Percentiles rank a stretch among this genome's conserved stretches.
phyloP scores from a whole-genome alignment of 2,329 filamentous ascomycete species.

The Penicillium paneum region DNA sequence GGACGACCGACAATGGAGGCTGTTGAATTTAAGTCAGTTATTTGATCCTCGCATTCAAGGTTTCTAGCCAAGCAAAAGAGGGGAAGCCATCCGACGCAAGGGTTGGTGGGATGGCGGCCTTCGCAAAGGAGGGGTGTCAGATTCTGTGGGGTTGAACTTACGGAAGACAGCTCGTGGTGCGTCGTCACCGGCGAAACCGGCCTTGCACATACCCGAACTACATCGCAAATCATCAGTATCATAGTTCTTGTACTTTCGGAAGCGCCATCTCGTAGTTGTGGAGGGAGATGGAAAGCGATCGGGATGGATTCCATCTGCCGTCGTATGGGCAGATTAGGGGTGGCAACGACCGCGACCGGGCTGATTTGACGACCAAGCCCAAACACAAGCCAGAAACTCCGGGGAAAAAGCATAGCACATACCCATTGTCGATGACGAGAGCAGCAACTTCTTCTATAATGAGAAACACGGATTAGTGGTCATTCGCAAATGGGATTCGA shows the following conservation, averaged over 20 bases:
- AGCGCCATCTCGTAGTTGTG: not conserved
- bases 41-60: not conserved
- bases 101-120: constrained; percentile 19
- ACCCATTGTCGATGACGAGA: constrained; percentile 99
- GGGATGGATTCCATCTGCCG: constrained; percentile 13
- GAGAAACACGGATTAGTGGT: constrained; percentile 40
- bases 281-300: constrained; percentile 12
- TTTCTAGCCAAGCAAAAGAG: constrained; percentile 4
- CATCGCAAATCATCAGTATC: constrained; percentile 31
- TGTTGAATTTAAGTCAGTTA: constrained; percentile 40
- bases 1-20: constrained; percentile 99
- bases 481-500: constrained; percentile 13
- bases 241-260: not conserved
- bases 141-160: constrained; percentile 61
- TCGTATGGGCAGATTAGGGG: constrained; percentile 19
- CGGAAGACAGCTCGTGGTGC: constrained; percentile 99
- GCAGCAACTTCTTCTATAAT: constrained; percentile 97
- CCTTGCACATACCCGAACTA: constrained; percentile 99
- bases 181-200: constrained; percentile 99
- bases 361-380: constrained; percentile 10
- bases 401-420: constrained; percentile 54
- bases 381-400: constrained; percentile 28
- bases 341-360: constrained; percentile 23
- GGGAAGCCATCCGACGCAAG: constrained; percentile 27
- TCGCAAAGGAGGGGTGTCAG: constrained; percentile 19